Evolutionary conservation across 2,329 filamentous ascomycete species (phyloP), one percentile per base, ranked within the genome.

Genomic region (Sphaerulina musiva): DNA sequence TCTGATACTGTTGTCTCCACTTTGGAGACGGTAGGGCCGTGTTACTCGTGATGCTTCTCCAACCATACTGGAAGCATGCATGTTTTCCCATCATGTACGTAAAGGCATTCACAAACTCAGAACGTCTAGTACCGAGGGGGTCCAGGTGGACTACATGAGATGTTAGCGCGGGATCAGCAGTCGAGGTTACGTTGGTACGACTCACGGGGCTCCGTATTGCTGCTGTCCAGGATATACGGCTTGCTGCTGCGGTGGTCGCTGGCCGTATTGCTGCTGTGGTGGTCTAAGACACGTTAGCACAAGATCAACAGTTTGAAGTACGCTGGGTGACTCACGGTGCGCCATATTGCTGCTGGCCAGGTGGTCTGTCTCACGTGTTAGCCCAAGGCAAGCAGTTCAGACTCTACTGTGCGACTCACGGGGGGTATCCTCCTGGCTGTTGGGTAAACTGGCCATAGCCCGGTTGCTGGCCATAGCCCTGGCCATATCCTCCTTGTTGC

Each of bases 401-500:
- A 17, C 14, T 17, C 14, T 17, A 17, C 14, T 17, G 14, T 17
- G 14, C 14, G 14, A 17, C 14, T 17, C 14, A 17, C 14, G 14
- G 14, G 14, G 14, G 14, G 14, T 17, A 17, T 17, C 14, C 14
- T 17, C 47, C 26, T 53, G 46, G 56, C 51, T 46, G 51, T 5
- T 50, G 54, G 6, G 55, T 53, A 39, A 58, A 58, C 14, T 56
- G 50, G 26, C 60, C 55, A 26, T 34, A 34, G 32, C 32, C 32
- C 32, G 55, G 47, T 55, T 56, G 54, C 46, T 51, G 60, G 39
- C 63, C 62, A 45, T 66, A 63, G 20, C 64, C 55, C 10, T 57
- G 58, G 40, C 62, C 62, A 5, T 65, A 66, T 23, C 50, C 44
- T 51, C 14, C 14, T 17, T 51, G 61, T 14, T 64, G 68, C 32